Base-by-base conservation (phyloP, 2,329 filamentous ascomycete genomes). In the Colletotrichum caudatum region DNA sequence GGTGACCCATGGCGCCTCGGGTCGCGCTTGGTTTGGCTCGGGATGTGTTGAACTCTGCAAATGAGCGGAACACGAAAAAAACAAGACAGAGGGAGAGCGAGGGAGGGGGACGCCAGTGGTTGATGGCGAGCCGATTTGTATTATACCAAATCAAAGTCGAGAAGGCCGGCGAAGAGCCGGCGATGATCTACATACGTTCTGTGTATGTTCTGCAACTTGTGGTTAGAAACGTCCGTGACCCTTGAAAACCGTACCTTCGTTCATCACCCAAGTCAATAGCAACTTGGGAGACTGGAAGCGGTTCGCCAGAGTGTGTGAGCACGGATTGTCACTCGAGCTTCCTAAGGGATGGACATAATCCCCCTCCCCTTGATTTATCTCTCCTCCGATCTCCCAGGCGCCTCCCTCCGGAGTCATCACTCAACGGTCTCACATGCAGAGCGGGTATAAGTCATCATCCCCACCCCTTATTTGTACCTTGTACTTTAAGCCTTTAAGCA, bases 71-170 rank as follows among this genome's bases (percentile, higher is more conserved):
- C 53, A 48, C 61, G 33, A 4, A 63, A 4, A 63, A 48, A 50
- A 64, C 35, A 26, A 57, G 44, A 59, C 53, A 33, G 41, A 51
- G 50, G 51, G 16, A 57, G 41, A 41, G 51, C n/a, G 62, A 64
- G 29, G 51, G 44, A 61, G 46, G 8, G 50, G 50, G 16, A 14
- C 11, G 23, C 18, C 18, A 23, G 37, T 51, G 12, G 51, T 29
- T 62, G 57, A 61, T 58, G 64, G 57, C 41, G 51, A 67, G 50
- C 56, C 68, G 64, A 67, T 71, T 53, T 67, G 57, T 71, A 67
- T 33, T 37, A 58, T 69, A 69, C 48, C 64, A 54, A 62, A 67
- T 58, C 57, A 59, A 67, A 67, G 64, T 57, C 33, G 62, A 62
- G 8, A 71, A 69, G 65, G 61, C 53, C 65, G 63, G 69, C 29